phyloP scores from a whole-genome alignment of 2,329 filamentous ascomycete genomes.

The Elsinoe batatas region DNA sequence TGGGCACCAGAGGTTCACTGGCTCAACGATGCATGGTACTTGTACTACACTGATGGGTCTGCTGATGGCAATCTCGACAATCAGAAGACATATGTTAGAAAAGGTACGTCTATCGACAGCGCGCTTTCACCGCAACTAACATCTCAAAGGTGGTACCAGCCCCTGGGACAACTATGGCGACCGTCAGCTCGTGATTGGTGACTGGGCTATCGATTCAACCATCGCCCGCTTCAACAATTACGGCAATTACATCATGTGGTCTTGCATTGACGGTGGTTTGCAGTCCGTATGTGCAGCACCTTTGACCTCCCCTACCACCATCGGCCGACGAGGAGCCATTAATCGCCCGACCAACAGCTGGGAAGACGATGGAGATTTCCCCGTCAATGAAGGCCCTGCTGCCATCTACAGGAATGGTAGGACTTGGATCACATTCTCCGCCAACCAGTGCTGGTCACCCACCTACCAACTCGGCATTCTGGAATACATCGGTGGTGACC shows the following conservation, averaged over 20 bases:
- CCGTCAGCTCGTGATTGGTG: conserved; percentile 34
- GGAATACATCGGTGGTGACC: conserved; percentile 45
- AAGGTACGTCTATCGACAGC: conserved; percentile 28
- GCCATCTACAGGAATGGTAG: conserved; percentile 45
- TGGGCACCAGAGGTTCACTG: conserved; percentile 51
- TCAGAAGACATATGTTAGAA: conserved; percentile 44
- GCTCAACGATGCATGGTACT: conserved; percentile 41
- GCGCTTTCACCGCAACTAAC: background rate
- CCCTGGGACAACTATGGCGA: conserved; percentile 46
- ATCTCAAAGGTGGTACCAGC: conserved; percentile 34
- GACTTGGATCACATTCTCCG: conserved; percentile 46
- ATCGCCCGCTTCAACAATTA: conserved; percentile 38
- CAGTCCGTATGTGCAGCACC: conserved; percentile 35
- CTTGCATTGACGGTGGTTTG: conserved; percentile 30
- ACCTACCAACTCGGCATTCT: conserved; percentile 46
- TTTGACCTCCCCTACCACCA: conserved; percentile 32
- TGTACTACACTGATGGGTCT: conserved; percentile 47
- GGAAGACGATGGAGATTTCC: conserved; percentile 38
- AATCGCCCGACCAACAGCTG: conserved; percentile 43
- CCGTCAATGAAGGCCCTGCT: conserved; percentile 48
- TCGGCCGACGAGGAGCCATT: conserved; percentile 40
- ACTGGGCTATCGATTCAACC: conserved; percentile 40
- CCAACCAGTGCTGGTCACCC: conserved; percentile 48
- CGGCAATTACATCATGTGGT: conserved; percentile 46
- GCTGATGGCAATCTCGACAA: conserved; percentile 34